Evolutionary conservation across 192 early-diverging fungal genomes (phyloP), one percentile per base, ranked within the genome.

Genomic region (Entophlyctis luteolus): DNA sequence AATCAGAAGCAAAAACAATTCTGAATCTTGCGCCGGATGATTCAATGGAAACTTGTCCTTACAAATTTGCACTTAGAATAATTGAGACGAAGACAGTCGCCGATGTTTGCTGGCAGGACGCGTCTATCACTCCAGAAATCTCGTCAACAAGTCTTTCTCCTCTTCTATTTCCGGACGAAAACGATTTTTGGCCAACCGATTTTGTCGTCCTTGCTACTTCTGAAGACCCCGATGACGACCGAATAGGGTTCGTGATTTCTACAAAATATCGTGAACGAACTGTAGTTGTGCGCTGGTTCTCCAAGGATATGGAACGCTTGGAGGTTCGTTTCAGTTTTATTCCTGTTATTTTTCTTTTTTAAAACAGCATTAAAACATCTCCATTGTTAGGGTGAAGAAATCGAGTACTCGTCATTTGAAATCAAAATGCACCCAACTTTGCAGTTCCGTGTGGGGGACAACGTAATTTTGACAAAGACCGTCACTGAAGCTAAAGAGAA

Each of bases 171-270:
- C 60, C 48, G n/a, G 60, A 63, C 1, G 60, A 63, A 8, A 25
- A 49, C 25, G 60, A 63, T n/a, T 63, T 63, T 29, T 63, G 60
- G 60, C 60, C 60, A 6, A 32, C 60, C 8, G 60, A 63, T 32
- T 63, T 50, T 32, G 47, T 63, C 2, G 32, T 12, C 4, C 60
- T 63, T 16, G 20, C 31, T 4, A 27, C 4, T 16, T 18, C 35
- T 2, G 37, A 18, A 16, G 10, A 6, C 22, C 49, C 58, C 18
- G 20, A 8, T 31, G 14, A 49, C 10, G 60, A 49, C 31, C 42
- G 46, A 3, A 49, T 49, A 12, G 60, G 60, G 10, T 8, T 63
- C 28, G 47, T 49, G 3, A 1, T 49, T 10, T 25, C 42, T 6
- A 27, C 23, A 16, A 63, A 63, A 14, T 14, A 29, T 22, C 10